Evolutionary conservation across 2,329 filamentous ascomycete species (phyloP).

Genomic region (Bipolaris oryzae): DNA sequence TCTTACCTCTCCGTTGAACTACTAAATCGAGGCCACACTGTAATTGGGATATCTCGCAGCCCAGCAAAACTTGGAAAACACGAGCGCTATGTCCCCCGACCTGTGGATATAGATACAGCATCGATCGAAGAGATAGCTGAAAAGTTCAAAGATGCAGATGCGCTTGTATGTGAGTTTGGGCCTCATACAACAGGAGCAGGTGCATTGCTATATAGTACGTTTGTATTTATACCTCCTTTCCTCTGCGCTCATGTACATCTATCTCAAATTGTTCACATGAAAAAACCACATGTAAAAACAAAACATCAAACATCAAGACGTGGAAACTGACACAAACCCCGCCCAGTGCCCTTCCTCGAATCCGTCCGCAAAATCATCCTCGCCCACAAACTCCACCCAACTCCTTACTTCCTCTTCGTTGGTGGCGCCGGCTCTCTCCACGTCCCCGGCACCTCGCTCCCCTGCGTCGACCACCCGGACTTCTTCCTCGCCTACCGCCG

Average conservation of each 20-base stretch:
- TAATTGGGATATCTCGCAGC: slow-evolving; percentile 44
- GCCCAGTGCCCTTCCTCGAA: slow-evolving; percentile 44
- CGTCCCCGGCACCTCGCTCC: slow-evolving; percentile 28
- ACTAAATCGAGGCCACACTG: slow-evolving; percentile 41
- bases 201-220: slow-evolving; percentile 41
- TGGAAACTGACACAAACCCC: not conserved
- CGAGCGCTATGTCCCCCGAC: slow-evolving; percentile 33
- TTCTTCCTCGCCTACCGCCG: slow-evolving; percentile 45
- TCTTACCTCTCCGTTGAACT: slow-evolving; percentile 44
- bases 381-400: slow-evolving; percentile 34
- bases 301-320: not conserved
- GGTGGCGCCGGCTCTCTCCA: slow-evolving; percentile 44
- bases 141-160: slow-evolving; percentile 37
- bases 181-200: slow-evolving; percentile 39
- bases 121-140: slow-evolving; percentile 35
- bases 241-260: not conserved
- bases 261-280: no score
- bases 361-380: slow-evolving; percentile 43
- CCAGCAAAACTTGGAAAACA: slow-evolving; percentile 43
- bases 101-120: slow-evolving; percentile 34
- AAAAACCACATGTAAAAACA: no score
- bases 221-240: not conserved
- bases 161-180: slow-evolving; percentile 43
- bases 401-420: slow-evolving; percentile 45
- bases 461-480: slow-evolving; percentile 41